Evolutionary conservation across 345 rosid species (phyloP).

Genomic region (Lagerstroemia speciosa): DNA sequence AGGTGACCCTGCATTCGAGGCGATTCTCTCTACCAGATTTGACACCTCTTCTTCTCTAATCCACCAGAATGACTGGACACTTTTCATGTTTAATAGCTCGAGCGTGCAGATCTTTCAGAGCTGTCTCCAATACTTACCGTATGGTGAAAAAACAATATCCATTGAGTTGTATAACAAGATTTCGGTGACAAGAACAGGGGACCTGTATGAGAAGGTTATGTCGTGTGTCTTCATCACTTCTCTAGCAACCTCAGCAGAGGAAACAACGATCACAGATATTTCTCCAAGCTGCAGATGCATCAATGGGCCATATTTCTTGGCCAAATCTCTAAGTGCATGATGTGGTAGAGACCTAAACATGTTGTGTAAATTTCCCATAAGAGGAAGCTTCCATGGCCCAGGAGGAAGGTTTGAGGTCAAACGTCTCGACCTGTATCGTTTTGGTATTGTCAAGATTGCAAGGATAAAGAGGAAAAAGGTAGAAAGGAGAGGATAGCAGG

Average conservation of each 20-base stretch:
- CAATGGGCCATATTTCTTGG: neutral
- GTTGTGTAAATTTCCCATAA: neutral
- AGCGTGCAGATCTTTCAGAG: neutral
- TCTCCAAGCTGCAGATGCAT: neutral
- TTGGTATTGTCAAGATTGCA: no score
- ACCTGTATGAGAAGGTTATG: neutral
- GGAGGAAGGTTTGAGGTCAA: constrained; percentile 6
- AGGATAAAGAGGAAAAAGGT: no score
- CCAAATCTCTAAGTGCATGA: neutral
- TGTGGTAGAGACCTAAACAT: neutral
- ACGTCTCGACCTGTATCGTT: no score
- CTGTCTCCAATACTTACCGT: neutral
- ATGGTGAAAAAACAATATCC: neutral
- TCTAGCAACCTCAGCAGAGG: neutral
- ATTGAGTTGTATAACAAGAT: neutral
- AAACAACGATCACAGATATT: neutral
- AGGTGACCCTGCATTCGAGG: constrained; percentile 8
- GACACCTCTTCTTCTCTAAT: no score
- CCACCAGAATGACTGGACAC: no score
- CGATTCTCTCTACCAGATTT: no score
- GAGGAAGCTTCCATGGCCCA: constrained; percentile 6
- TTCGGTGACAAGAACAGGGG: neutral
- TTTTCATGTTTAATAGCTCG: no score
- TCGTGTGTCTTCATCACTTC: neutral
- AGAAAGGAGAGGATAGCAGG: no score